These are phyloP conservation scores for Vararia minispora DNA, from an alignment of 768 basidiomycete species.

Conservation along the genomic window DNA sequence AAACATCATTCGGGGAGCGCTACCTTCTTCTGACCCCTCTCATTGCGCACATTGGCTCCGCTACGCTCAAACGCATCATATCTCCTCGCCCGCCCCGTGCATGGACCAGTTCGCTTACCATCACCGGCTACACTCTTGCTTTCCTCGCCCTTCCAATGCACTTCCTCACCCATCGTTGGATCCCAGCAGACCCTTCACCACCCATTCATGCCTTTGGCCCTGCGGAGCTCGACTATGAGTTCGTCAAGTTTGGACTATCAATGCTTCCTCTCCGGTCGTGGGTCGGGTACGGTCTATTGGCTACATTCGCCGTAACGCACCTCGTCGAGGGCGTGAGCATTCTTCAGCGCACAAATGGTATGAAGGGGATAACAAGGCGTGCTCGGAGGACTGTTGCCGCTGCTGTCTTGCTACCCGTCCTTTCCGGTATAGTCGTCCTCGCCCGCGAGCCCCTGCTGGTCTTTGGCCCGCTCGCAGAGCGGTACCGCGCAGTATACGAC, in stretches of 20 bases:
- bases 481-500: constrained; percentile 45
- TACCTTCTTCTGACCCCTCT: constrained; percentile 60
- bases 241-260: constrained; percentile 61
- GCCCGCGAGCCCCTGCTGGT: constrained; percentile 48
- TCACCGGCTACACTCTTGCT: constrained; percentile 53
- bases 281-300: constrained; percentile 52
- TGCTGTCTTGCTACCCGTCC: constrained; percentile 36
- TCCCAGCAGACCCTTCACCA: constrained; percentile 32
- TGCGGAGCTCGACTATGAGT: constrained; percentile 73
- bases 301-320: constrained; percentile 46
- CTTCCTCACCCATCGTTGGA: constrained; percentile 52
- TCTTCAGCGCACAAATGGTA: constrained; percentile 32
- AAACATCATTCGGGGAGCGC: constrained; percentile 56
- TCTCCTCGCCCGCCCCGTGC: constrained; percentile 26
- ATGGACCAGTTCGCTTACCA: constrained; percentile 34
- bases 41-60: constrained; percentile 48
- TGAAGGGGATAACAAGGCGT: constrained; percentile 18
- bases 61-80: constrained; percentile 47
- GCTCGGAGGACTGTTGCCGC: constrained; percentile 24
- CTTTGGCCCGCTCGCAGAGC: constrained; percentile 36
- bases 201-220: constrained; percentile 57
- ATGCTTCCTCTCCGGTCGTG: constrained; percentile 52
- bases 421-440: constrained; percentile 43
- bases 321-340: constrained; percentile 47
- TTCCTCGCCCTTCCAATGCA: constrained; percentile 58